Percentiles rank a stretch among this genome's conserved stretches.
These are phyloP conservation scores for Barnettozyma hawaiiensis DNA, from an alignment of 1,139 yeast species.

Conservation along the genomic window DNA sequence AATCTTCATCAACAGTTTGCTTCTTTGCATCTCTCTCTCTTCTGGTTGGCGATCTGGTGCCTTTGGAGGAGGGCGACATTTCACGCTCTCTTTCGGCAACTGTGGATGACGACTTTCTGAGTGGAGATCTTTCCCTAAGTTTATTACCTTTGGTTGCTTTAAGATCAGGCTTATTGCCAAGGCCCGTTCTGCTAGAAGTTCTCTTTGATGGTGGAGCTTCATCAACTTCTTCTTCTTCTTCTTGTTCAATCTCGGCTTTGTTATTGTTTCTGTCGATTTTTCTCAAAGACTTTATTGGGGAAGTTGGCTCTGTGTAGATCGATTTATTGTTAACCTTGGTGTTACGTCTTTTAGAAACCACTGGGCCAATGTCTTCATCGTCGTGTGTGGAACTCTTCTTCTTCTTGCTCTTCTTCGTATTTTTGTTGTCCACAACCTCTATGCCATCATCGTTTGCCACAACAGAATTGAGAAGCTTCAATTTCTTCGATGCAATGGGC, in stretches of 20 bases:
- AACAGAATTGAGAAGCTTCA: constrained; percentile 17
- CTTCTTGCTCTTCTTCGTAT: constrained; percentile 5
- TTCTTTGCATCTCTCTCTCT: constrained; percentile 2
- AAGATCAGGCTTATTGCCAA: constrained; percentile 17
- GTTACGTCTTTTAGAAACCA: constrained; percentile 4
- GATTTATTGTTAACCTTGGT: constrained; percentile 6
- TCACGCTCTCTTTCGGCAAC: not conserved
- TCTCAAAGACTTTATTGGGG: constrained; percentile 17
- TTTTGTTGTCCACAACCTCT: constrained; percentile 21
- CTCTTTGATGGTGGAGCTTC: constrained; percentile 4
- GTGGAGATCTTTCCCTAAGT: constrained; percentile 18
- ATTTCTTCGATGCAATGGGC: constrained; percentile 17
- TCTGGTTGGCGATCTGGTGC: constrained; percentile 9
- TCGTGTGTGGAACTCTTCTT: not conserved
- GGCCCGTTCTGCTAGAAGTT: not conserved
- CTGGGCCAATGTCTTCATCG: not conserved
- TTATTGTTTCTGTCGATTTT: constrained; percentile 13
- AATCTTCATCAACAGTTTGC: not conserved
- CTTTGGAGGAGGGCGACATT: constrained; percentile 3
- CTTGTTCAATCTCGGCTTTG: too few relatives aligned
- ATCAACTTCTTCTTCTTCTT: too few relatives aligned
- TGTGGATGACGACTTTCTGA: constrained; percentile 8
- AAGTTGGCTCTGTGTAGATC: constrained; percentile 1
- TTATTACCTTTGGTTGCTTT: constrained; percentile 3
- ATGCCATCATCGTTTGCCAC: constrained; percentile 30